Evolutionary conservation across 164 flowering plant genomes (phyloP), one percentile per base, ranked within the genome.

Genomic region (Cinnamomum chago): DNA sequence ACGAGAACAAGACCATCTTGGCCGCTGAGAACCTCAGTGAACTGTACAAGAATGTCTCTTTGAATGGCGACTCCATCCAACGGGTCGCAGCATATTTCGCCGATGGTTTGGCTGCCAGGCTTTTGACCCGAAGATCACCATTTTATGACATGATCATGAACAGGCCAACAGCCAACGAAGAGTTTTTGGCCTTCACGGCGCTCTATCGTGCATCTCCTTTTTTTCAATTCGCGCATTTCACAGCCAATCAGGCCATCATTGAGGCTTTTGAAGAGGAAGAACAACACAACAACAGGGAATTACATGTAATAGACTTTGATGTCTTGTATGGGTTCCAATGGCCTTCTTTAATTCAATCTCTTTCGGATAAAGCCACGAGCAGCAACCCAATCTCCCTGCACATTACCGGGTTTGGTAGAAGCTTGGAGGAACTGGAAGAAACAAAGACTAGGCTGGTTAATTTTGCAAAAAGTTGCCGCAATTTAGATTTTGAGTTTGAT

Each of bases 321-420:
- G 80, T 89, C 75, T 87, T 86, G 0, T 85, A 91, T 67, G 95
- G 95, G 3, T 85, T 91, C 76, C 95, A 91, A 50, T 91, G 95
- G 95, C 95, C 95, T 71, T 91, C 93, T 78, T 81, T 91, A 10
- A 88, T 91, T 2, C 95, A 91, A 52, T 89, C 95, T 14, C 86
- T 91, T 2, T 87, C 95, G 10, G 92, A 89, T n/a, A 91, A 84
- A 72, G 89, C 90, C 14, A 78, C 79, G 20, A 58, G 25, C 3
- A 70, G 70, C 7, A 81, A 81, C 15, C 70, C 60, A 24, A 80
- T 88, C 3, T 85, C 79, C 3, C 86, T 91, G 5, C 72, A 81
- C 3, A 83, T 91, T 18, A 88, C 92, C 0, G 93, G 90, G 2
- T 87, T 79, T 28, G 88, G 90, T 58, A 80, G 71, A 40, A 86